These are phyloP conservation scores for Aspergillus sclerotialis DNA, from an alignment of 2,329 filamentous ascomycete genomes.

Conservation along the genomic window DNA sequence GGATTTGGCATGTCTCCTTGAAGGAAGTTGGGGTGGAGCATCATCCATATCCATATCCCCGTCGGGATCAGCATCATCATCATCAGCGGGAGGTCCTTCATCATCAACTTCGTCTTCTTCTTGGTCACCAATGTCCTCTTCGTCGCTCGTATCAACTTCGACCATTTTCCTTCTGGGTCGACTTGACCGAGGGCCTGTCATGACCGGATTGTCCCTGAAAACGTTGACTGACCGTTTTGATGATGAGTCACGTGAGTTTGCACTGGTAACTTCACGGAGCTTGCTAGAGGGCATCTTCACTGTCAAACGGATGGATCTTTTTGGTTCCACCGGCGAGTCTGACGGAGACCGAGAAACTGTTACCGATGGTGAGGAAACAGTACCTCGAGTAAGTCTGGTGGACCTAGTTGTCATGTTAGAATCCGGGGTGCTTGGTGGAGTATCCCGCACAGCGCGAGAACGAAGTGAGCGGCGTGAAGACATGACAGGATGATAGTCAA, in stretches of 20 bases:
- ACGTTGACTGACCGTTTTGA: constrained; percentile 33
- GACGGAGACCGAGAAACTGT: constrained; percentile 31
- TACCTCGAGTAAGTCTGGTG: constrained; percentile 27
- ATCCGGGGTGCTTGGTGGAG: constrained; percentile 17
- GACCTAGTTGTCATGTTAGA: constrained; percentile 32
- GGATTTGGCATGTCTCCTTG: constrained; percentile 32
- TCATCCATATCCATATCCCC: constrained; percentile 42
- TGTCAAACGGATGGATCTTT: constrained; percentile 40
- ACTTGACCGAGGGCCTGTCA: constrained; percentile 40
- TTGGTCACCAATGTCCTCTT: constrained; percentile 43
- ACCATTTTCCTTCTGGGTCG: constrained; percentile 39
- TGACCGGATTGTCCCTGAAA: constrained; percentile 39
- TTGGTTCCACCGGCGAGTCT: constrained; percentile 26
- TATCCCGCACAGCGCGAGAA: constrained; percentile 23
- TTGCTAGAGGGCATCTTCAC: constrained; percentile 46
- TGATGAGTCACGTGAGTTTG: constrained; percentile 16
- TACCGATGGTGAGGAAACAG: constrained; percentile 23
- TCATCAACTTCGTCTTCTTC: constrained; percentile 36
- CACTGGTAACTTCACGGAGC: constrained; percentile 40
- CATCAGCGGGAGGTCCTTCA: constrained; percentile 26
- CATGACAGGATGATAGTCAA: constrained; percentile 19
- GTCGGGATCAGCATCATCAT: constrained; percentile 28
- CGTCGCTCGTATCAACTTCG: constrained; percentile 40
- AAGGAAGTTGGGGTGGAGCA: constrained; percentile 30
- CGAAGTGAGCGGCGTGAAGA: constrained; percentile 33